phyloP scores from a whole-genome alignment of 2,329 filamentous ascomycete species.

The Trichothecium roseum region DNA sequence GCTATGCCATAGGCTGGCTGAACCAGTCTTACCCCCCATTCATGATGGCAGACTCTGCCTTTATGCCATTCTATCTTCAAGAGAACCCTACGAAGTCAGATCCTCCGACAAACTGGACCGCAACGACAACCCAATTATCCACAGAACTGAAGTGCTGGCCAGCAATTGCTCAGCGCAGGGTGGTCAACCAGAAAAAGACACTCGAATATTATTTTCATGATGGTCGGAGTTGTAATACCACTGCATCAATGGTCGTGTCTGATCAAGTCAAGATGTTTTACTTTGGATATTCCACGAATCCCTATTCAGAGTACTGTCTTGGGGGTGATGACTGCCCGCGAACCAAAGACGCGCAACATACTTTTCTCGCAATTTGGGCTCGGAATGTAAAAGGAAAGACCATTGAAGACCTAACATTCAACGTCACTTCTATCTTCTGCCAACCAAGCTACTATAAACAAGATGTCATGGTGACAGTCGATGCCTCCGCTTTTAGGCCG shows the following conservation, averaged over 20 bases:
- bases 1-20: conserved; percentile 35
- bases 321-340: conserved; percentile 18
- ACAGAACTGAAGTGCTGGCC: conserved; percentile 28
- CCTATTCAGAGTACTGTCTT: conserved; percentile 21
- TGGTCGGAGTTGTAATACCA: conserved; percentile 24
- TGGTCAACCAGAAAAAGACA: not conserved
- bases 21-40: conserved; percentile 31
- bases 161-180: too few relatives aligned
- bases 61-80: conserved; percentile 29
- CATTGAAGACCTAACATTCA: not conserved
- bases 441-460: conserved; percentile 34
- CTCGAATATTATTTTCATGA: conserved; percentile 19
- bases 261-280: conserved; percentile 24
- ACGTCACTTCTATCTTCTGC: conserved; percentile 30
- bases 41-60: conserved; percentile 28
- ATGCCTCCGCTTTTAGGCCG: conserved; percentile 5
- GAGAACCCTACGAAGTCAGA: not conserved
- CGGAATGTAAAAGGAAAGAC: conserved; percentile 2
- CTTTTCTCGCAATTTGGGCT: conserved; percentile 23
- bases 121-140: conserved; percentile 17
- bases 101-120: conserved; percentile 15
- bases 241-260: conserved; percentile 4
- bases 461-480: conserved; percentile 27
- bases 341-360: conserved; percentile 17
- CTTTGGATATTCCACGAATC: conserved; percentile 28